phyloP scores from a whole-genome alignment of 805 yeast species.

The Lipomyces spencermartinsiae region DNA sequence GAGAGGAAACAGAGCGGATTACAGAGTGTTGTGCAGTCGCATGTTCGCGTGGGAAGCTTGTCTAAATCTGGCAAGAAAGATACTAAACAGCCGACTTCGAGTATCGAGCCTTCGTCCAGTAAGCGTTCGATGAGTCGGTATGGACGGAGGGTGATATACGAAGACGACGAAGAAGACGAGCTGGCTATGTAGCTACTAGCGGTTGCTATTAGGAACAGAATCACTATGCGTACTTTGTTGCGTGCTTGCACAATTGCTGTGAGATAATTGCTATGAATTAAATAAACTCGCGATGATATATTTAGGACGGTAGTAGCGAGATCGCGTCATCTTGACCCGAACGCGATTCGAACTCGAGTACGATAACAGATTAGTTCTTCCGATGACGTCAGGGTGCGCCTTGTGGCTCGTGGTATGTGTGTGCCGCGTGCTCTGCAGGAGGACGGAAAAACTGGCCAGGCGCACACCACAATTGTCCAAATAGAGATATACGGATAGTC shows the following conservation, averaged over 20 bases:
- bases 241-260: background rate
- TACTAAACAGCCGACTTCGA: background rate
- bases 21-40: background rate
- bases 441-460: no score
- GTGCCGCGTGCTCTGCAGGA: no score
- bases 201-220: background rate
- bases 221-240: background rate
- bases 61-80: background rate
- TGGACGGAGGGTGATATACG: background rate
- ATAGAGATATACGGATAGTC: no score
- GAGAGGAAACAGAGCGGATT: background rate
- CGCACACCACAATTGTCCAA: no score
- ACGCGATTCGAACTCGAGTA: no score
- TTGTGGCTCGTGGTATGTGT: no score
- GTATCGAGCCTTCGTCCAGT: background rate
- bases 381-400: background rate
- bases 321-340: background rate
- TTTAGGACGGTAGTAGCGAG: background rate
- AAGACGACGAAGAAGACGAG: constrained; percentile 1
- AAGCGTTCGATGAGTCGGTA: background rate
- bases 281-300: background rate
- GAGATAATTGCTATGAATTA: constrained; percentile 1
- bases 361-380: no score
- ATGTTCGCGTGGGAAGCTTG: background rate
- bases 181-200: background rate